Evolutionary conservation across 1,284 basidiomycete genomes (phyloP), one percentile per base, ranked within the genome.

Genomic region (Apiotrichum veenhuisii): DNA sequence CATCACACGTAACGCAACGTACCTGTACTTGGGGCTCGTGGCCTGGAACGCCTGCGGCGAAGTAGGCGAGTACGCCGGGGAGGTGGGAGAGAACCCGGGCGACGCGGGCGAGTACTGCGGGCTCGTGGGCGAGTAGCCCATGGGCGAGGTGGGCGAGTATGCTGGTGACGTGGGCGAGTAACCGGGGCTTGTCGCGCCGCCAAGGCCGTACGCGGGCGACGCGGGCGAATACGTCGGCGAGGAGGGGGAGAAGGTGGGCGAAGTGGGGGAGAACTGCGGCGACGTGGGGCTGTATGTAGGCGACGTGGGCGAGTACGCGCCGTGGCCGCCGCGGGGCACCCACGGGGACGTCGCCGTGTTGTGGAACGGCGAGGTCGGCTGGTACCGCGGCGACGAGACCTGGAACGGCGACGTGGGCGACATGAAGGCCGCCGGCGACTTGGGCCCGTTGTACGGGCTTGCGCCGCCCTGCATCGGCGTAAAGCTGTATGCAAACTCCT

Each of bases 201-300:
- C 56, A 10, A 38, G 55, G 55, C 57, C 82, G 85, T 80, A 85
- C 80, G 87, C 88, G 30, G 89, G 89, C 48, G 88, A 90, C 70
- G 91, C 86, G 83, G 76, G 62, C 55, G 73, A 72, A 58, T 74
- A 70, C 41, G 68, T 63, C 4, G 55, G 69, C 26, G 59, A 58
- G 22, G 69, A 59, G 4, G 68, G 73, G 10, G 66, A 70, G 67
- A 91, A 93, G 0, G 87, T 87, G 10, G 90, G 89, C 0, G 88
- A 90, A 84, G 90, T 88, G 0, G 90, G 90, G 2, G 88, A 91
- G 81, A 91, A 93, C 0, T 87, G 87, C 11, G 90, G 89, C 0
- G 88, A 89, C 85, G 90, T 88, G 0, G 90, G 90, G 4, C 88
- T 91, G 80, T 90, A 93, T 17, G 87, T 87, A 0, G 91, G 91